Conservation (phyloP, 139 green algal genomes). For the Chlamydomonas incerta region DNA sequence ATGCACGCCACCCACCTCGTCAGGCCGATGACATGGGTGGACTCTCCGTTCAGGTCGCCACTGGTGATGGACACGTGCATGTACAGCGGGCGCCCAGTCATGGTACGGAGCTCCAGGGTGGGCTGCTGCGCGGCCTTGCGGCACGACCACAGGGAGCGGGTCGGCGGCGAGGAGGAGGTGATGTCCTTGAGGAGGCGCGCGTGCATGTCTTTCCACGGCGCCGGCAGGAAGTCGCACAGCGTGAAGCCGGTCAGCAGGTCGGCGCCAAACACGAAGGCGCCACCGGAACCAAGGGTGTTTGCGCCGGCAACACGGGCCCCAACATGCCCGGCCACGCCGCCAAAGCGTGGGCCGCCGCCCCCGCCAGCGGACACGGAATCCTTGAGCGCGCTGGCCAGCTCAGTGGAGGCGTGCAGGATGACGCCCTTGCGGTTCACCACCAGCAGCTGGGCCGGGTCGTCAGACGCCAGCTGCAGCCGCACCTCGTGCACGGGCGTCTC, state of each 20-base stretch:
- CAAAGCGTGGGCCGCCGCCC: not conserved
- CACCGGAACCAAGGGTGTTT: not conserved
- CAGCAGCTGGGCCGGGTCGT: not conserved
- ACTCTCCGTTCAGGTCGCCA: not conserved
- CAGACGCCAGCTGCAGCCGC: not conserved
- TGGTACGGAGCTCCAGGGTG: conserved; percentile 27
- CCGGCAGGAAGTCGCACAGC: conserved; percentile 12
- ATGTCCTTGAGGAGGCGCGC: not conserved
- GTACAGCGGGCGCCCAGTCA: not conserved
- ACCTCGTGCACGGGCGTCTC: not conserved
- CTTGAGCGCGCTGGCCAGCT: not conserved
- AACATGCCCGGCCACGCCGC: not conserved
- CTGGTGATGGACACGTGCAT: conserved; percentile 2
- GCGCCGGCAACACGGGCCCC: not conserved
- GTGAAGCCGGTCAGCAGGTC: conserved; percentile 6
- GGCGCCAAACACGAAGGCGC: not conserved
- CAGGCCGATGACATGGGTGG: not conserved
- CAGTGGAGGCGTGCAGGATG: not conserved
- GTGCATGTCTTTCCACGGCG: conserved; percentile 36
- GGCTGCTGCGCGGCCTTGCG: not conserved
- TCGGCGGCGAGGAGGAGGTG: not conserved
- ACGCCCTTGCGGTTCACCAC: conserved; percentile 21
- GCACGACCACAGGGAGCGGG: not conserved
- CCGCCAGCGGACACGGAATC: not conserved
- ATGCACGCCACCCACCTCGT: too few relatives aligned